A percentile compares a stretch with the other conserved stretches of the same genome.
Evolutionary conservation across 208 protist genomes (phyloP).

Genomic region (Polymyxa betae): DNA sequence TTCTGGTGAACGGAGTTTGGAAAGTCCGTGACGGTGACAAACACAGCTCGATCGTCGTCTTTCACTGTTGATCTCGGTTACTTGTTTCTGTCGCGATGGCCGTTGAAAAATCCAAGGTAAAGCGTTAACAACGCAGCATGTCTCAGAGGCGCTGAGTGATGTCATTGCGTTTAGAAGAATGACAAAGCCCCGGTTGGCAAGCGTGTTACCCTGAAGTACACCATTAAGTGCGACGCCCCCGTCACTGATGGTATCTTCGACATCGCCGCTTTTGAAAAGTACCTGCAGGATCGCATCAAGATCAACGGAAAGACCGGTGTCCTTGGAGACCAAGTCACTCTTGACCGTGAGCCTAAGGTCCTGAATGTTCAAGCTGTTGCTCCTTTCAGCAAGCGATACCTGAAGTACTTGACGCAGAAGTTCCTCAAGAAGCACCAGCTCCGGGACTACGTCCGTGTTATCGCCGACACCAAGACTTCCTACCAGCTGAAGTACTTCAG

Average conservation of each 20-base stretch:
- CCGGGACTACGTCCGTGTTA: conserved; percentile 62
- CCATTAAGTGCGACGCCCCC: conserved; percentile 58
- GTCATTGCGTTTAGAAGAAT: not conserved
- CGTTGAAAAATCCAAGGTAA: conserved; percentile 26
- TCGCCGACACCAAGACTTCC: conserved; percentile 59
- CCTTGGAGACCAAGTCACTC: conserved; percentile 56
- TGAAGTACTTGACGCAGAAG: conserved; percentile 64
- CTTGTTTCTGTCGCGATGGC: not conserved
- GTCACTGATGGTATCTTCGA: conserved; percentile 63
- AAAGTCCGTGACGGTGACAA: not conserved
- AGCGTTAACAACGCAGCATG: not conserved
- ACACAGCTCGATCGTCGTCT: not conserved
- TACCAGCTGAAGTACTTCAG: conserved; percentile 64
- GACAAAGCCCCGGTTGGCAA: conserved; percentile 29
- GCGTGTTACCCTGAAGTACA: conserved; percentile 12
- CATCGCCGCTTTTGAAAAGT: conserved; percentile 61
- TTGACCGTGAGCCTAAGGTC: conserved; percentile 2
- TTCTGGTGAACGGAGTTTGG: too few species aligned
- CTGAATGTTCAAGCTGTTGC: conserved; percentile 48
- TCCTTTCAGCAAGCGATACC: conserved; percentile 60
- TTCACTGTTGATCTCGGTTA: not conserved
- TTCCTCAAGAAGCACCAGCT: conserved; percentile 61
- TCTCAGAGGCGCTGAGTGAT: conserved; percentile 51
- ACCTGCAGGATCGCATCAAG: conserved; percentile 62
- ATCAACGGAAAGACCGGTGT: conserved; percentile 63